Evolutionary conservation across 441 rosid genomes (phyloP).

Genomic region (Eruca vesicaria): DNA sequence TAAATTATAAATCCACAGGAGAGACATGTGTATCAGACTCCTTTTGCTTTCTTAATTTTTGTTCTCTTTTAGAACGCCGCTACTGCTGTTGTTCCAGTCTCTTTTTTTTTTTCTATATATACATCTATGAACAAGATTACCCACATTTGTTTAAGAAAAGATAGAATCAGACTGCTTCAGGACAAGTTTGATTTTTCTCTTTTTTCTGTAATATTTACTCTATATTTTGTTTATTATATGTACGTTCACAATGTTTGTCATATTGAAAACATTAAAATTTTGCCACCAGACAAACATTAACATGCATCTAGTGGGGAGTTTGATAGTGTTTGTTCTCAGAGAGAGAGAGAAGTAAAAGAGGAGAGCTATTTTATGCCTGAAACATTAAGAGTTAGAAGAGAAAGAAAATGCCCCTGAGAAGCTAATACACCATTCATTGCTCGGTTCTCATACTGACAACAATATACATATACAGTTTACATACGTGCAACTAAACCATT

Average conservation of each 20-base stretch:
- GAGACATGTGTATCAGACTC: constrained; percentile 27
- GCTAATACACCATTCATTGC: background rate
- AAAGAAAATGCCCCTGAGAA: background rate
- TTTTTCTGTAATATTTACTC: background rate
- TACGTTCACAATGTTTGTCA: background rate
- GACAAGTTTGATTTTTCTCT: background rate
- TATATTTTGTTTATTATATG: background rate
- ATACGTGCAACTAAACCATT: constrained; percentile 8
- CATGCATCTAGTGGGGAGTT: background rate
- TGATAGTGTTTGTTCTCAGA: background rate
- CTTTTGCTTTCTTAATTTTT: constrained; percentile 22
- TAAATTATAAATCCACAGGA: constrained; percentile 19
- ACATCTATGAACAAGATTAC: background rate
- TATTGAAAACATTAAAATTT: background rate
- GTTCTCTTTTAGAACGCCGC: background rate
- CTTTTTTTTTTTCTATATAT: background rate
- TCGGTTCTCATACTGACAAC: constrained; percentile 5
- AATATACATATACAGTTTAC: constrained; percentile 4
- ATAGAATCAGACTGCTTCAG: background rate
- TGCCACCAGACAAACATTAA: background rate
- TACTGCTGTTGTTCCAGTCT: background rate
- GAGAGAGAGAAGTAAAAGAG: no score
- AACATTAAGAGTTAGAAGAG: background rate
- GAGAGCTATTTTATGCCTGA: no score
- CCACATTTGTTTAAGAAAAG: background rate